Base-by-base conservation (phyloP, 1,284 basidiomycete species). In the Moesziomyces sp. region DNA sequence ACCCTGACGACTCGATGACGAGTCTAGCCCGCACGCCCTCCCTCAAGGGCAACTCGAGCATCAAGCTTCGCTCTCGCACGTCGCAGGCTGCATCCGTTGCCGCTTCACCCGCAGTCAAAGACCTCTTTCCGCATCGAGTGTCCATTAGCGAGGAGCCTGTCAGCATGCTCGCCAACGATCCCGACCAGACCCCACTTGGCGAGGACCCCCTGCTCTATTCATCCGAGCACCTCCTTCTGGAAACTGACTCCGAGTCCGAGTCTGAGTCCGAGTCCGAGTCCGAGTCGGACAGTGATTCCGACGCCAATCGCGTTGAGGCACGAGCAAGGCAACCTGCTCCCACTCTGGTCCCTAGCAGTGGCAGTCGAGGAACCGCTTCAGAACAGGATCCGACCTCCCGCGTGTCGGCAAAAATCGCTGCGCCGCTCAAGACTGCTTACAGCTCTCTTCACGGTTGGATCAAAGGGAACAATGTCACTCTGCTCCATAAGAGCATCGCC, bases 401-500 rank as follows among this genome's bases (percentile, higher is more conserved):
- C 13, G n/a, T 14, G 18, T 52, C 59, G 28, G 13, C 19, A n/a
- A 21, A 35, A 21, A 16, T 44, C 5, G 4, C 14, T 19, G n/a
- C n/a, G 7, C 21, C 49, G 35, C 47, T 57, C 21, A 19, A 26
- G 13, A 42, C 26, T n/a, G n/a, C 47, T 6, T 8, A 18, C 5
- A 57, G 90, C 92, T 21, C 88, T 91, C 52, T 90, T 90, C 78
- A 90, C 90, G 0, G 87, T 90, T 75, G 88, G n/a, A 28, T 49
- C 28, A 67, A 40, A 13, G 43, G 56, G 13, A 21, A 57, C 16
- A 46, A 57, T 11, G 73, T 90, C 34, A 86, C 3, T 4, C 75
- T 87, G 3, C 74, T 91, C 8, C 89, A 90, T 68, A 88, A 88
- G 45, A 92, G 92, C 80, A 90, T 97, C 50, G 84, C 94, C 77